Evolutionary conservation across 345 rosid species (phyloP).

Genomic region (Linum trigynum): DNA sequence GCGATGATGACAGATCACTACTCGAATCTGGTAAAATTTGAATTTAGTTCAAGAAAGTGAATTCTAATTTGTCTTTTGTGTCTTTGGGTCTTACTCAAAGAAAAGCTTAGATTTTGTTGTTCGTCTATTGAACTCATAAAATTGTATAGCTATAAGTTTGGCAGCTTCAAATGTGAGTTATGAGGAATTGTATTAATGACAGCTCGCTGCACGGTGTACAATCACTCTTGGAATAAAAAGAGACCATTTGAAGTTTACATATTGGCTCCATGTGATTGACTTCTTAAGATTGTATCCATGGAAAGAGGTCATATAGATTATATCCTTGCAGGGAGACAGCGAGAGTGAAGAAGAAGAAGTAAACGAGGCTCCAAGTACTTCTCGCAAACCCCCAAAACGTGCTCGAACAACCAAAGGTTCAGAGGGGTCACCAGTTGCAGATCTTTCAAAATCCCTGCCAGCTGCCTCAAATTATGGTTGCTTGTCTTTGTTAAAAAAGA

Average conservation of each 20-base stretch:
- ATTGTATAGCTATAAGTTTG: background rate
- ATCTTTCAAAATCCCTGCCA: slow-evolving; percentile 59
- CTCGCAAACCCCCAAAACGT: slow-evolving; percentile 44
- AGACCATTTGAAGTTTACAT: background rate
- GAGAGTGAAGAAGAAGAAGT: slow-evolving; percentile 57
- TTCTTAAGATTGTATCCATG: background rate
- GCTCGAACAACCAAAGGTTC: slow-evolving; percentile 39
- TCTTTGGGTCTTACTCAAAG: background rate
- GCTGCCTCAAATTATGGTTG: slow-evolving; percentile 44
- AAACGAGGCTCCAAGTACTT: slow-evolving; percentile 34
- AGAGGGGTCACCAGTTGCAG: slow-evolving; percentile 36
- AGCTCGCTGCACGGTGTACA: background rate
- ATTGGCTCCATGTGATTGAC: background rate
- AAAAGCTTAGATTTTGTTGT: background rate
- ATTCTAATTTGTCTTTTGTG: background rate
- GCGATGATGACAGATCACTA: slow-evolving; percentile 93
- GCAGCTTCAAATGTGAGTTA: background rate
- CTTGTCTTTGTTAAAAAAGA: slow-evolving; percentile 55
- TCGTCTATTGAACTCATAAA: background rate
- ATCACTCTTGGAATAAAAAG: background rate
- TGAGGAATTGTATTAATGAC: background rate
- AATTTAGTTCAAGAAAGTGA: slow-evolving; percentile 2
- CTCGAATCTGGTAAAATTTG: slow-evolving; percentile 44
- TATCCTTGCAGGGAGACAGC: slow-evolving; percentile 53
- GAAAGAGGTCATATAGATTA: slow-evolving; percentile 10